Base-by-base conservation (phyloP, 2,329 filamentous ascomycete genomes). In the Pestalotiopsis sp. region DNA sequence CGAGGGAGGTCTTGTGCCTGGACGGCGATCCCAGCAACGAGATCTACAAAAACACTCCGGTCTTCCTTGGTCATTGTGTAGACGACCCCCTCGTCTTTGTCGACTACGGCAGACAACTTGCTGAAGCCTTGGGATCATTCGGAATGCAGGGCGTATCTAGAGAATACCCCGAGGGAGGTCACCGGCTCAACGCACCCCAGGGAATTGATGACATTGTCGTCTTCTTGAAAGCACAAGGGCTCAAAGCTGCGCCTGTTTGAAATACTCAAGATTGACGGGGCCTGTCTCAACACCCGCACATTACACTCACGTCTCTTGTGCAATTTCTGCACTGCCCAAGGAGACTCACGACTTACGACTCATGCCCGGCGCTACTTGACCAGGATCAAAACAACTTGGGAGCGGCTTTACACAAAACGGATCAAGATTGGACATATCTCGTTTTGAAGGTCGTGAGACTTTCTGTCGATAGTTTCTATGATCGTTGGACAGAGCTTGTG, bases 31-130 rank as follows among this genome's bases (percentile, higher is more conserved):
- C 76, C 0, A 71, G 56, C 6, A 72, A 79, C 63, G 71, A 74
- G 11, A 74, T 82, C 1, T n/a, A 85, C n/a, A 71, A 73, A 25
- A 77, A 79, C 13, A 86, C 83, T 63, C 84, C 83, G 0, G 72
- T 83, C 6, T 75, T 86, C 64, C 73, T 86, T 2, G 78, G 83
- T 64, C 84, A 86, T 70, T 85, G 82, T 64, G 69, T 72, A 1
- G 80, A 86, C 61, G 84, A 86, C 69, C 77, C 79, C 1, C 70
- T 83, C 6, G 81, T 86, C 0, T 71, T 78, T 67, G 71, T 85
- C 3, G 72, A 76, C n/a, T 77, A 79, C 23, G 84, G 84, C 0
- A 71, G 77, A 9, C 67, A 73, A 4, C 65, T 84, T 64, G 71
- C 78, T 13, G 77, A 82, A 4, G 75, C 74, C 0, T 72, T 86